Evolutionary conservation across 1,139 yeast species (phyloP), one percentile per base, ranked within the genome.

Genomic region (Suhomyces chickasaworum): DNA sequence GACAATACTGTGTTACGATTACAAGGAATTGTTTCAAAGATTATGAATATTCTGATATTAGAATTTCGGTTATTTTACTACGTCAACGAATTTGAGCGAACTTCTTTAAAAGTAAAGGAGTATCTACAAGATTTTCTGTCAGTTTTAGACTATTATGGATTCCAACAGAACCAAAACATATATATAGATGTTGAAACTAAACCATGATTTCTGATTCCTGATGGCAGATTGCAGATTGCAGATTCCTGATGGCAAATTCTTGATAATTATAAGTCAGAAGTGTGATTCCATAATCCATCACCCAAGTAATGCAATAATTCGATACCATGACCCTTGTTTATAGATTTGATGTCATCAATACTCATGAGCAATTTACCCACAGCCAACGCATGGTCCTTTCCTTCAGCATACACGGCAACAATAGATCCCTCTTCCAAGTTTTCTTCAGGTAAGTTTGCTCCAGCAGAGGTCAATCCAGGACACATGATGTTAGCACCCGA

Each of bases 401-500:
- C 97, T 68, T 91, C 97, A 37, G 98, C 97, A 61, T 85, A 86
- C 32, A 91, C 80, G 7, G 89, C 78, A 30, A 91, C 97, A 34
- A 89, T 78, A 18, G 83, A 76, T 47, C 80, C 95, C 57, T 80
- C 75, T 43, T 82, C 83, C 59, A 77, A 68, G 27, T 81, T 77
- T 47, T 77, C 81, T 23, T 85, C 93, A 12, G 98, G 97, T 51
- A 91, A 73, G 48, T 73, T 68, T 23, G 96, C 98, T 37, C 98
- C 98, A 8, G 88, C 78, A 16, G 96, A 88, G 0, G 98, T 91
- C 54, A 91, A 76, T 21, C 99, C 99, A 4, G 98, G 98, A 69
- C 98, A 91, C 97, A 90, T 91, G 58, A 91, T 87, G 61, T 90
- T 90, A 29, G 97, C 97, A 45, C 98, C 98, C 2, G 96, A 86